Evolutionary conservation across 2,329 filamentous ascomycete species (phyloP).

Genomic region (Hymenoscyphus infarciens): DNA sequence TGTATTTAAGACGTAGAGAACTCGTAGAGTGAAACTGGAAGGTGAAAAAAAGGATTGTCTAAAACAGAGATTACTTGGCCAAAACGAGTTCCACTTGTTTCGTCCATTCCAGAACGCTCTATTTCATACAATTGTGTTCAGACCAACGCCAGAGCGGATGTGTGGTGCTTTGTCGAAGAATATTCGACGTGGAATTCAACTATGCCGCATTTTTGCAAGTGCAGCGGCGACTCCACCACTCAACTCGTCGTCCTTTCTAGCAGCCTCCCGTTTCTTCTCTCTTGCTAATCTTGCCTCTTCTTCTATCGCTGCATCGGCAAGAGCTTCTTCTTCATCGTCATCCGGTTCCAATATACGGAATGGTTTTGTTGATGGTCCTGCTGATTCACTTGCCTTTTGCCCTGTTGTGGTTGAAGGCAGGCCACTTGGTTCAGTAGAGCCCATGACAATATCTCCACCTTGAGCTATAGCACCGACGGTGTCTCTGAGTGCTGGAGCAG

Average conservation of each 20-base stretch:
- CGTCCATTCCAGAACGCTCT: background rate
- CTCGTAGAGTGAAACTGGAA: background rate
- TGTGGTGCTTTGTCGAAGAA: background rate
- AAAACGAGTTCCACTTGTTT: background rate
- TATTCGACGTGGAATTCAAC: background rate
- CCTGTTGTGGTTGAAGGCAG: slow-evolving; percentile 21
- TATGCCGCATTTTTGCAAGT: slow-evolving; percentile 48
- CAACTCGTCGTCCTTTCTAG: slow-evolving; percentile 43
- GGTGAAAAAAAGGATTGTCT: background rate
- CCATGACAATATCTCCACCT: slow-evolving; percentile 33
- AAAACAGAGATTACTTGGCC: background rate
- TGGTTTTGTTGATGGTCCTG: slow-evolving; percentile 27
- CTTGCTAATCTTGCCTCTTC: slow-evolving; percentile 38
- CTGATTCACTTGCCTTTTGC: slow-evolving; percentile 14
- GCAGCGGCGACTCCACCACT: slow-evolving; percentile 59
- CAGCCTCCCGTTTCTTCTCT: slow-evolving; percentile 25
- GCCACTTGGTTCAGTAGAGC: slow-evolving; percentile 37
- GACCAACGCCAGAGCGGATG: background rate
- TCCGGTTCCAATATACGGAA: slow-evolving; percentile 40
- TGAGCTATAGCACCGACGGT: slow-evolving; percentile 6
- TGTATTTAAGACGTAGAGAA: no score
- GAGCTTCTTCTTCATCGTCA: slow-evolving; percentile 45
- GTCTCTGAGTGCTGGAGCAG: slow-evolving; percentile 22
- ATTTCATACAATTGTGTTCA: background rate
- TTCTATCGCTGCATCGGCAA: slow-evolving; percentile 47